Percentiles rank a stretch among this genome's conserved stretches.
These are phyloP conservation scores for Stemphylium vesicarium DNA, from an alignment of 2,329 filamentous ascomycete species.

Conservation along the genomic window DNA sequence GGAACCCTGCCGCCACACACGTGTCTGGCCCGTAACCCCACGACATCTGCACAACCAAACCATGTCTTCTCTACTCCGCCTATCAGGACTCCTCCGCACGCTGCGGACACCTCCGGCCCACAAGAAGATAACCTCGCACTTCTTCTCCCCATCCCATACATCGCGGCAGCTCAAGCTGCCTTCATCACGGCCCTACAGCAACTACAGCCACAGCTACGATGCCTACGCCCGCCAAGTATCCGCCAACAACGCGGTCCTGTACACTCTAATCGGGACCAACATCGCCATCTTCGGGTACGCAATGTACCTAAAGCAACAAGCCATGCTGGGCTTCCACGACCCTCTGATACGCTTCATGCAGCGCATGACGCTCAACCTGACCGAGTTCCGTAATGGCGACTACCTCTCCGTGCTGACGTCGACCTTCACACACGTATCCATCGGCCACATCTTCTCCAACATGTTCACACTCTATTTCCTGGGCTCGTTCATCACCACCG, in stretches of 20 bases:
- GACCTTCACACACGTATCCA: constrained; percentile 48
- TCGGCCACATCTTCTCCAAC: constrained; percentile 51
- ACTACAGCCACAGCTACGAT: background rate
- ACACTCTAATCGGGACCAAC: constrained; percentile 51
- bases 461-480: constrained; percentile 51
- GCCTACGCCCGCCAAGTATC: constrained; percentile 4
- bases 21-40: background rate
- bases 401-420: constrained; percentile 50
- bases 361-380: constrained; percentile 47
- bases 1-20: background rate
- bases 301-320: constrained; percentile 40
- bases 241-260: constrained; percentile 37
- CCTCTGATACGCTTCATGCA: constrained; percentile 24
- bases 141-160: constrained; percentile 26
- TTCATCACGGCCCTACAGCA: constrained; percentile 12
- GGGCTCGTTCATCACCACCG: constrained; percentile 38
- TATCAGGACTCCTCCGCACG: constrained; percentile 17
- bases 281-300: constrained; percentile 48
- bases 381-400: constrained; percentile 31
- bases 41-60: background rate
- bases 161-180: constrained; percentile 8
- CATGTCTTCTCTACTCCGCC: constrained; percentile 16
- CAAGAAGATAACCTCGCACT: constrained; percentile 21
- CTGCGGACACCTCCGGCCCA: constrained; percentile 1
- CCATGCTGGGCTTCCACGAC: constrained; percentile 22